Base-by-base conservation (phyloP, 306 rosid species). In the Cucumis cinereus region DNA sequence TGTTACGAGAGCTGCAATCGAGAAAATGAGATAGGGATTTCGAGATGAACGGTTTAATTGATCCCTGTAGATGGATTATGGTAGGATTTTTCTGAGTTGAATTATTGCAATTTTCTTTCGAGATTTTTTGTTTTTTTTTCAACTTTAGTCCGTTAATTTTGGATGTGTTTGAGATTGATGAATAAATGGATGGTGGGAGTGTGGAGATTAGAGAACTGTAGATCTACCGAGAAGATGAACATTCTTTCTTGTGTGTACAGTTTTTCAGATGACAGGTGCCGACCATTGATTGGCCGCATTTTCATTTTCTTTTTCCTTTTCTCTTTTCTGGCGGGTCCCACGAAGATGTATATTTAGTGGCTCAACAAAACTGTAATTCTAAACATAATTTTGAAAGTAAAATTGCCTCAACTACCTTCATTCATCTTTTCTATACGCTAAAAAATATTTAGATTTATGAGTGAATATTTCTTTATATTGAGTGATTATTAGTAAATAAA, bases 1-100 rank as follows among this genome's bases (percentile, higher is more conserved):
- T 88, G 83, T 40, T 63, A 19, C 4, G 73, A 66, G 10, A 66
- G n/a, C 5, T 30, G 4, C 55, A 13, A 14, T 22, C 74, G 35
- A 20, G 71, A 66, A 68, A 43, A 22, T 22, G 74, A 68, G 74
- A 68, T 68, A 13, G 12, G 35, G 35, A 22, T 68, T 68, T 41
- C 55, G 35, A 22, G 54, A 68, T 68, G 73, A 59, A 47, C 35
- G 62, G 1, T 56, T 56, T 22, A n/a, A 20, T n/a, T 45, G 5
- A 45, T 45, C 7, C 12, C 62, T 23, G 62, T 57, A 7, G 59
- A 63, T 66, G 4, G 17, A 67, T 41, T 30, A 30, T 30, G 1
- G 35, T 67, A 41, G 35, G 52, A 1, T 33, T 67, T 67, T 40
- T 40, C 19, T 67, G 30, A 0, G 9, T 20, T 67, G 0, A 36